Evolutionary conservation across 108 stramenopile species (phyloP), one percentile per base, ranked within the genome.

Genomic region (Skeletonema menzelii): DNA sequence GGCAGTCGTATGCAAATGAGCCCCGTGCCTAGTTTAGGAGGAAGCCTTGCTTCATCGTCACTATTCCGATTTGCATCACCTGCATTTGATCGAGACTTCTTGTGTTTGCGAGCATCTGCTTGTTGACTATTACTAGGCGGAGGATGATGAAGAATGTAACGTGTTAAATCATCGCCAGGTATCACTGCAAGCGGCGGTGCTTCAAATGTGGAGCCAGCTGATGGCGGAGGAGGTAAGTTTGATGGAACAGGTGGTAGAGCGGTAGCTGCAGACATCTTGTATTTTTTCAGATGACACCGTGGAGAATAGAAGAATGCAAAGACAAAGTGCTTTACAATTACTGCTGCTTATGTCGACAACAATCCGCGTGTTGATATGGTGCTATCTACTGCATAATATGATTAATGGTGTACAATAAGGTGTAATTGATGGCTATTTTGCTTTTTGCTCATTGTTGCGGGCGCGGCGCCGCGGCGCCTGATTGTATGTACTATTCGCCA

Each of bases 131-230:
- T 14, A 44, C 24, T 67, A 14, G 68, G 67, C 37, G 72, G 72
- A 67, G 63, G 65, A 61, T 78, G 59, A 32, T 32, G 55, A 22
- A 70, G 56, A 20, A 77, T 70, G 49, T 60, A 79, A 55, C 75
- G 68, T 32, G 79, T 80, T 26, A 80, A 49, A 30, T 80, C 79
- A 59, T 75, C 79, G 8, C 79, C 79, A 11, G 79, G 79, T 5
- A 80, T 63, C 26, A 80, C 75, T 44, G 63, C 75, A 47, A 76
- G 62, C 7, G 75, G 79, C 31, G 63, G 79, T 4, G 62, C 27
- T 20, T 80, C 75, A 38, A 72, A 67, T 14, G 77, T 37, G 10
- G 70, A 63, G n/a, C 63, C 44, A 49, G 30, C 28, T 15, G 46
- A 46, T 53, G 65, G 65, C 10, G 49, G 65, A 4, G 27, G 49